phyloP scores from a whole-genome alignment of 352 stramenopile genomes.

The Globisporangium iwayamae region DNA sequence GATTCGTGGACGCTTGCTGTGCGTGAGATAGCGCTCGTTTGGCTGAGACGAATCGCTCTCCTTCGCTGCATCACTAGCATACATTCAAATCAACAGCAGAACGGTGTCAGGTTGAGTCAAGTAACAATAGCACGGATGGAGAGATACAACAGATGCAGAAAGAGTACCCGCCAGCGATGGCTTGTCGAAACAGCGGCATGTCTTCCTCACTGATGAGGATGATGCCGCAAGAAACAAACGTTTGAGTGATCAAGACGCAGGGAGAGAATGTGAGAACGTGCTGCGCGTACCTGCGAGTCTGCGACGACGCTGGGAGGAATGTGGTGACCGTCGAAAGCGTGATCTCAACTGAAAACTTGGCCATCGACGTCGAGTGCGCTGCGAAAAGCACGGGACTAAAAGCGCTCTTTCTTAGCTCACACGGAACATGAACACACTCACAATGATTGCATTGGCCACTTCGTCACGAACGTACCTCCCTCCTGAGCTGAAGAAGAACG shows the following conservation, averaged over 20 bases:
- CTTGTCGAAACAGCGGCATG: slow-evolving; percentile 20
- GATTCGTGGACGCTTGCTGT: slow-evolving; percentile 51
- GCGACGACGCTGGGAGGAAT: slow-evolving; percentile 63
- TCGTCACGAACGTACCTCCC: slow-evolving; percentile 40
- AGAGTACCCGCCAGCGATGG: slow-evolving; percentile 14
- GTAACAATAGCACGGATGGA: neutral
- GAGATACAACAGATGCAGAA: neutral
- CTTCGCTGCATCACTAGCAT: slow-evolving; percentile 5
- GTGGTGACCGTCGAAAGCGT: slow-evolving; percentile 83
- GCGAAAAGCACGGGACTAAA: slow-evolving; percentile 67
- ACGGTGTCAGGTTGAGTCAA: neutral
- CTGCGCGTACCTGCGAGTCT: slow-evolving; percentile 34
- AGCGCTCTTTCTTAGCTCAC: neutral
- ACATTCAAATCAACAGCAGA: neutral
- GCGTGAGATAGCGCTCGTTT: slow-evolving; percentile 56
- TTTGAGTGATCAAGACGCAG: neutral
- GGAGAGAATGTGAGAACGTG: neutral
- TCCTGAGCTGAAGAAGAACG: slow-evolving; percentile 64
- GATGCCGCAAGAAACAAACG: too few species aligned
- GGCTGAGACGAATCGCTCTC: slow-evolving; percentile 48
- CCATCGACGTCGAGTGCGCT: slow-evolving; percentile 65
- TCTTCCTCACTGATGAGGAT: slow-evolving; percentile 30
- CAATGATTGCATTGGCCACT: neutral
- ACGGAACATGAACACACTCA: neutral
- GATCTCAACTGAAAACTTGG: slow-evolving; percentile 71